phyloP scores from a whole-genome alignment of 495 filamentous ascomycete species.

The Penicillium taxi region DNA sequence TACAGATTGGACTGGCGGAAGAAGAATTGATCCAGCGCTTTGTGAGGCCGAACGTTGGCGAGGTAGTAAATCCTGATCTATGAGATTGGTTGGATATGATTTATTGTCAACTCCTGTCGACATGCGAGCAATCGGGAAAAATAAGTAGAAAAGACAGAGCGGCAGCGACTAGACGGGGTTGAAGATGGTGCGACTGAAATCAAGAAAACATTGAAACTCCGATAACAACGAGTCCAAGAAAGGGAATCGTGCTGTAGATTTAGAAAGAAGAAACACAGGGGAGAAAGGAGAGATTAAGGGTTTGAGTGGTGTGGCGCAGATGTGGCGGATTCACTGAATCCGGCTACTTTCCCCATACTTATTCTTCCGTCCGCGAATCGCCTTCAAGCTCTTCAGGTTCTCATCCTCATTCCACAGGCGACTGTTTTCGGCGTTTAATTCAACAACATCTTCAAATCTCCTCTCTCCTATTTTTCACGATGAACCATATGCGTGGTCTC shows the following conservation, averaged over 20 bases:
- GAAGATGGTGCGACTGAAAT: conserved; percentile 3
- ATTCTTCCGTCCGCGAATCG: not conserved
- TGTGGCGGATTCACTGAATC: conserved; percentile 20
- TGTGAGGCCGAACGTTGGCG: conserved; percentile 31
- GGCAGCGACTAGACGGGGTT: conserved; percentile 21
- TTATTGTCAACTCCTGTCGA: conserved; percentile 40
- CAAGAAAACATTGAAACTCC: conserved; percentile 27
- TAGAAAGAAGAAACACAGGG: conserved; percentile 11
- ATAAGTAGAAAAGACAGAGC: conserved; percentile 11
- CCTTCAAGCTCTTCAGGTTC: not conserved
- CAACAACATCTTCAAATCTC: not conserved
- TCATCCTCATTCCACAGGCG: not conserved
- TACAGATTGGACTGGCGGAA: conserved; percentile 7
- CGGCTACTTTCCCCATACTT: conserved; percentile 10
- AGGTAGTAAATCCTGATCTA: conserved; percentile 13
- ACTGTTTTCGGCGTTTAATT: not conserved
- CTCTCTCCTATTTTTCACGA: conserved; percentile 7
- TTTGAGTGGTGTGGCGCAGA: conserved; percentile 23
- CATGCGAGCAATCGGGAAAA: conserved; percentile 35
- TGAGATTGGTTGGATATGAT: conserved; percentile 15
- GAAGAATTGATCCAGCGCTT: conserved; percentile 15
- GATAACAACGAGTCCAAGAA: conserved; percentile 19
- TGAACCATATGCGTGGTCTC: conserved; percentile 35
- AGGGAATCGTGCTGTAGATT: conserved; percentile 8
- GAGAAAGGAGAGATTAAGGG: conserved; percentile 23